Evolutionary conservation across 2,329 filamentous ascomycete genomes (phyloP).

Genomic region (Hymenoscyphus occultus): DNA sequence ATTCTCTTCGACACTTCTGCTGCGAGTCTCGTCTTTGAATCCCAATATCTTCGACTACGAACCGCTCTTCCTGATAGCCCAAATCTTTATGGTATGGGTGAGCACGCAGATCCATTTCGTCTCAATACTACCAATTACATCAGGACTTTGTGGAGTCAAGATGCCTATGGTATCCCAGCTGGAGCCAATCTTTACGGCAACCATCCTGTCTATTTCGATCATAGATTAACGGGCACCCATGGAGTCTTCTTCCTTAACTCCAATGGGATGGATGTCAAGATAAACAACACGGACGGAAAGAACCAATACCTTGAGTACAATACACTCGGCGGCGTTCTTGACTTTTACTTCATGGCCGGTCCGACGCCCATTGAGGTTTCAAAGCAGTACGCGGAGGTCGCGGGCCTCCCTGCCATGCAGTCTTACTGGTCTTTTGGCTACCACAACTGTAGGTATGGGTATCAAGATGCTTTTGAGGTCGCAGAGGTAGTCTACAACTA

Average conservation of each 20-base stretch:
- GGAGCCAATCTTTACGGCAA: slow-evolving; percentile 61
- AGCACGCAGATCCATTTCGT: slow-evolving; percentile 58
- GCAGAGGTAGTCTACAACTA: slow-evolving; percentile 69
- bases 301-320: slow-evolving; percentile 74
- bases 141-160: slow-evolving; percentile 59
- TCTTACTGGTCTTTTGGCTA: slow-evolving; percentile 63
- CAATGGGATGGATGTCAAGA: slow-evolving; percentile 74
- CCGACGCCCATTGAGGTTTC: slow-evolving; percentile 56
- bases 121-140: slow-evolving; percentile 59
- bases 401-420: slow-evolving; percentile 57
- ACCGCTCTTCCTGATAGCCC: slow-evolving; percentile 57
- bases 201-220: slow-evolving; percentile 63
- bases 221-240: slow-evolving; percentile 55
- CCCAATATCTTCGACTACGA: slow-evolving; percentile 61
- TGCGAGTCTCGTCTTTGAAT: slow-evolving; percentile 57
- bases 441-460: slow-evolving; percentile 64
- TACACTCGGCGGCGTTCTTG: slow-evolving; percentile 71
- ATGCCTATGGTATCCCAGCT: slow-evolving; percentile 53
- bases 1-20: slow-evolving; percentile 60
- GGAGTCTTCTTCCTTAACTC: slow-evolving; percentile 70
- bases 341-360: slow-evolving; percentile 65
- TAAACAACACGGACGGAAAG: slow-evolving; percentile 57
- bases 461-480: slow-evolving; percentile 59
- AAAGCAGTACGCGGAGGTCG: slow-evolving; percentile 56
- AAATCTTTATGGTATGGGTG: slow-evolving; percentile 63